Percentiles rank a stretch among this genome's conserved stretches.
phyloP scores from a whole-genome alignment of 2,329 filamentous ascomycete genomes.

The Colletotrichum lentis region DNA sequence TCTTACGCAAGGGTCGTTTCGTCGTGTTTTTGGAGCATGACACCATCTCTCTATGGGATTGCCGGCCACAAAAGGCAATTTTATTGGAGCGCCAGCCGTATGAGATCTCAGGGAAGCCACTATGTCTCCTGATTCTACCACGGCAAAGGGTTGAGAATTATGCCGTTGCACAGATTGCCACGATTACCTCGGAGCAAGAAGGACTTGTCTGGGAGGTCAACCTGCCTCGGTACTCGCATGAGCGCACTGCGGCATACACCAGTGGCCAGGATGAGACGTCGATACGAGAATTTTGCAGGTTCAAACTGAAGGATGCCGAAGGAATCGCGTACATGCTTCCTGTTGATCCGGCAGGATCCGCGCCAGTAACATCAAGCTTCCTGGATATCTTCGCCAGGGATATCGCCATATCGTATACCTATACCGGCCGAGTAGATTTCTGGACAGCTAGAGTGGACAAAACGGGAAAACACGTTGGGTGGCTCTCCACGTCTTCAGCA shows the following conservation, averaged over 20 bases:
- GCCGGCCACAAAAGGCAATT: conserved; percentile 65
- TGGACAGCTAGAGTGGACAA: conserved; percentile 82
- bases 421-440: conserved; percentile 76
- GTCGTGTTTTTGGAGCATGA: conserved; percentile 81
- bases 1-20: conserved; percentile 79
- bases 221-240: conserved; percentile 59
- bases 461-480: conserved; percentile 70
- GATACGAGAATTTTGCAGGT: conserved; percentile 74
- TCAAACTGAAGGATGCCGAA: conserved; percentile 69
- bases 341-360: conserved; percentile 84
- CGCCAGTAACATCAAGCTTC: conserved; percentile 76
- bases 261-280: conserved; percentile 50
- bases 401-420: conserved; percentile 84
- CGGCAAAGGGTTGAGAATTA: conserved; percentile 64
- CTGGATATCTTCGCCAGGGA: conserved; percentile 87
- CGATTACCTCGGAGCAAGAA: conserved; percentile 78
- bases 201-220: conserved; percentile 83
- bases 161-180: conserved; percentile 76
- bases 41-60: conserved; percentile 81
- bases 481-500: conserved; percentile 82
- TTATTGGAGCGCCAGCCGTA: conserved; percentile 69
- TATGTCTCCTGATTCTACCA: conserved; percentile 82
- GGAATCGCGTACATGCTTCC: conserved; percentile 75
- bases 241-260: conserved; percentile 40
- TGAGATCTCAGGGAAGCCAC: conserved; percentile 70